Conservation (phyloP, 768 basidiomycete species). For the Mycena polygramma region DNA sequence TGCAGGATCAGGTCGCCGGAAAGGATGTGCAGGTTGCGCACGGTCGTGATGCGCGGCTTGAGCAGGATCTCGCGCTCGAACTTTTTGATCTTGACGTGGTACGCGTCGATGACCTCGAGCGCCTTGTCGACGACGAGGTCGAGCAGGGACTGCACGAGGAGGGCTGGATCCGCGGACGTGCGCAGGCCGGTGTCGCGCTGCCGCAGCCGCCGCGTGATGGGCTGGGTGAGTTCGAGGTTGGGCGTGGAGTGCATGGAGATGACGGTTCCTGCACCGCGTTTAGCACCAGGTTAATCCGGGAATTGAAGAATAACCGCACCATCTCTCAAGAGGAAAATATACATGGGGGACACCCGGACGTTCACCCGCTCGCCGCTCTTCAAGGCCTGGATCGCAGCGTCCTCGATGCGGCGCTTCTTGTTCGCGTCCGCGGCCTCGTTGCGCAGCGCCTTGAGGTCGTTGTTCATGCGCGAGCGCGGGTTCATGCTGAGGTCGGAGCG, state of each 20-base stretch:
- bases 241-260: conserved; percentile 69
- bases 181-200: conserved; percentile 73
- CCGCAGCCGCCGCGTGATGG: conserved; percentile 70
- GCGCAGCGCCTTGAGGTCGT: conserved; percentile 16
- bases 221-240: conserved; percentile 62
- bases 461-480: conserved; percentile 21
- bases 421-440: conserved; percentile 9
- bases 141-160: conserved; percentile 78
- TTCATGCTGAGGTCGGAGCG: conserved; percentile 23
- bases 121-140: conserved; percentile 79
- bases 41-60: conserved; percentile 71
- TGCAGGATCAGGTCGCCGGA: conserved; percentile 82
- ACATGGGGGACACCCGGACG: conserved; percentile 69
- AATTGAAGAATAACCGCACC: conserved; percentile 50
- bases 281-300: no score
- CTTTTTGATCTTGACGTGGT: conserved; percentile 72
- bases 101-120: conserved; percentile 77
- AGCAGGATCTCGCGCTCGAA: conserved; percentile 74
- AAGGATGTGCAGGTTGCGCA: conserved; percentile 76
- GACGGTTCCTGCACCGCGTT: conserved; percentile 63
- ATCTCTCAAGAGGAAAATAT: conserved; percentile 76
- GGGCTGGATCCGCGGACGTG: conserved; percentile 73
- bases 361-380: conserved; percentile 70
- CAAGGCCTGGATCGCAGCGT: conserved; percentile 34
- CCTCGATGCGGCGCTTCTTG: conserved; percentile 35